These are phyloP conservation scores for Coleophoma cylindrospora DNA, from an alignment of 2,329 filamentous ascomycete genomes.

Conservation along the genomic window DNA sequence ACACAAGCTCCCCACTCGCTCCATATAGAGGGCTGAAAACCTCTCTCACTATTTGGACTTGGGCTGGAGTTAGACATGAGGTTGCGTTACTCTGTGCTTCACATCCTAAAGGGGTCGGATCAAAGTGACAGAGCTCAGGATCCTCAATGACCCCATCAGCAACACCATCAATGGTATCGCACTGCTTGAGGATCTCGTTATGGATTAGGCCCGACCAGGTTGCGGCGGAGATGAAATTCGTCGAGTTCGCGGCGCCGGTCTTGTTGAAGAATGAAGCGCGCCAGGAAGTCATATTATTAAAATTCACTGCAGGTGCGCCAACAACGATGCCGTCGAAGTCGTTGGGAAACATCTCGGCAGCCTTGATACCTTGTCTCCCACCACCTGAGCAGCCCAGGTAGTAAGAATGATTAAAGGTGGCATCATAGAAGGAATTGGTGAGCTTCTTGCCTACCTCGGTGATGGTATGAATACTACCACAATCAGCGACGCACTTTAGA, in stretches of 20 bases:
- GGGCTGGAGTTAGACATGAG: conserved; percentile 9
- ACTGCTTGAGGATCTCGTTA: conserved; percentile 26
- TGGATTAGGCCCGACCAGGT: conserved; percentile 8
- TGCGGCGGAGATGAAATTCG: conserved; percentile 25
- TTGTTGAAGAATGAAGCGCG: conserved; percentile 6
- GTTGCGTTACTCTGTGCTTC: neutral
- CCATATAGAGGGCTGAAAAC: conserved; percentile 12
- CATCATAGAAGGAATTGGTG: conserved; percentile 25
- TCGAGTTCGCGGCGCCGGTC: conserved; percentile 10
- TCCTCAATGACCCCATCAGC: conserved; percentile 30
- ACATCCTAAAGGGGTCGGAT: conserved; percentile 6
- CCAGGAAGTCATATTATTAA: conserved; percentile 10
- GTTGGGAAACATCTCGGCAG: conserved; percentile 31
- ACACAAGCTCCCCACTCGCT: conserved; percentile 9
- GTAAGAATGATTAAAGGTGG: conserved; percentile 26
- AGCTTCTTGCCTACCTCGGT: conserved; percentile 13
- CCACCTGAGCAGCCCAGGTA: conserved; percentile 35
- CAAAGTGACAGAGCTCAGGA: conserved; percentile 28
- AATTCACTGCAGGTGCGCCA: conserved; percentile 28
- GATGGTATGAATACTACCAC: conserved; percentile 6
- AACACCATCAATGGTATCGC: conserved; percentile 31
- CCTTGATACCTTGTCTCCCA: conserved; percentile 32
- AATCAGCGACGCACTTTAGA: neutral
- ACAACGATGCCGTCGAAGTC: conserved; percentile 36
- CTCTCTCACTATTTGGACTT: conserved; percentile 13